Evolutionary conservation across 257 asterid species (phyloP).

Genomic region (Solanum verrucosum): DNA sequence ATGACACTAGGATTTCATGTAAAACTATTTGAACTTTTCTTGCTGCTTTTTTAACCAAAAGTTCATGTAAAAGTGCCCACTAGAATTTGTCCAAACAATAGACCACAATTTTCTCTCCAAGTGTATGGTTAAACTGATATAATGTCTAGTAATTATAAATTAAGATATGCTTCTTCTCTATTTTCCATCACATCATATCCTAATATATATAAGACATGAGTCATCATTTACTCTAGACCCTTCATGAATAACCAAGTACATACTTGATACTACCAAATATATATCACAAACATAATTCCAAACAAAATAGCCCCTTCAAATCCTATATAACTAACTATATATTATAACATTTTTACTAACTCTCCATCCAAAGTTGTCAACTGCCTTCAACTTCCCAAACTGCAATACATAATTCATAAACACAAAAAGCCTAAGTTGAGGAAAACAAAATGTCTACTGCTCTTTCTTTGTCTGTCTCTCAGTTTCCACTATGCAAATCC

Average conservation of each 20-base stretch:
- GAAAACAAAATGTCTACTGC: slow-evolving; percentile 29
- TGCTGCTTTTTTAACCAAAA: background rate
- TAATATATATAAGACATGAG: background rate
- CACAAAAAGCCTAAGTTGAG: background rate
- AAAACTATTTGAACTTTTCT: background rate
- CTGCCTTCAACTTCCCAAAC: background rate
- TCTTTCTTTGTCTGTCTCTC: slow-evolving; percentile 21
- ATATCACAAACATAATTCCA: background rate
- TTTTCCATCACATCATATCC: background rate
- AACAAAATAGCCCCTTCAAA: slow-evolving; percentile 2
- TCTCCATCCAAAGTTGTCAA: slow-evolving; percentile 30
- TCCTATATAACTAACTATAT: slow-evolving; percentile 6
- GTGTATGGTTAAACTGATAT: slow-evolving; percentile 27
- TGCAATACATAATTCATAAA: background rate
- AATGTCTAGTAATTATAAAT: background rate
- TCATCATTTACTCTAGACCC: slow-evolving; percentile 22
- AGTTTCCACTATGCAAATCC: slow-evolving; percentile 36
- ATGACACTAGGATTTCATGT: background rate
- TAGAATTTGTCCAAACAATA: background rate
- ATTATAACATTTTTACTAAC: background rate
- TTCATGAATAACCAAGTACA: slow-evolving; percentile 20
- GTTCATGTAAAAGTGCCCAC: background rate
- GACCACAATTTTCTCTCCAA: slow-evolving; percentile 12
- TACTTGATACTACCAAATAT: background rate
- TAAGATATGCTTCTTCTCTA: background rate